phyloP scores from a whole-genome alignment of 352 stramenopile species.

The Pythium phragmitis region DNA sequence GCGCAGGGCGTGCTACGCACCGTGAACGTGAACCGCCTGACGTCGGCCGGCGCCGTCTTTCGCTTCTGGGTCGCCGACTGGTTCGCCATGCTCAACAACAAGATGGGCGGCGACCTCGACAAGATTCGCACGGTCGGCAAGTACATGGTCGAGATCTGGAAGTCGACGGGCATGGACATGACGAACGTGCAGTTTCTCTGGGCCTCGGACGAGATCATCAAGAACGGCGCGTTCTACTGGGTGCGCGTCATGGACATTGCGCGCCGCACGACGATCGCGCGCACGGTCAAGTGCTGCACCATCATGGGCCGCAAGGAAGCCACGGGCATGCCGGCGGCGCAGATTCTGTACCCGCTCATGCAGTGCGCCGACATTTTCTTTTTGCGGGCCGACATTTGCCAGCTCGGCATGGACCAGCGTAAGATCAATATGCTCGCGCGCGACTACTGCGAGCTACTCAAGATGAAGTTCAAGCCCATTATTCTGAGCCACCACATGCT shows the following conservation, averaged over 20 bases:
- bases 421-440: conserved; percentile 99
- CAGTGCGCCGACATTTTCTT: conserved; percentile 99
- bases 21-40: conserved; percentile 97
- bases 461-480: conserved; percentile 93
- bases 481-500: conserved; percentile 99
- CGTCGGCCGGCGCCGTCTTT: conserved; percentile 93
- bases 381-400: conserved; percentile 98
- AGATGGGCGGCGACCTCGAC: conserved; percentile 97
- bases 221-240: conserved; percentile 91
- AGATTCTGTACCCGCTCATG: conserved; percentile 98
- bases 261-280: conserved; percentile 87
- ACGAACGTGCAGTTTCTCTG: conserved; percentile 99
- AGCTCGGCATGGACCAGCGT: conserved; percentile 98
- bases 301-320: conserved; percentile 98
- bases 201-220: conserved; percentile 95
- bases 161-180: conserved; percentile 98
- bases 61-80: conserved; percentile 99
- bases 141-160: conserved; percentile 99
- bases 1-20: conserved; percentile 96
- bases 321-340: conserved; percentile 89
- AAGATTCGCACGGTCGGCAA: conserved; percentile 95
- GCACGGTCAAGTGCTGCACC: conserved; percentile 98
- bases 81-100: conserved; percentile 99
- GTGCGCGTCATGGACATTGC: conserved; percentile 94
- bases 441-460: conserved; percentile 97